phyloP scores from a whole-genome alignment of 257 asterid genomes.

The Solanum medicagineum region DNA sequence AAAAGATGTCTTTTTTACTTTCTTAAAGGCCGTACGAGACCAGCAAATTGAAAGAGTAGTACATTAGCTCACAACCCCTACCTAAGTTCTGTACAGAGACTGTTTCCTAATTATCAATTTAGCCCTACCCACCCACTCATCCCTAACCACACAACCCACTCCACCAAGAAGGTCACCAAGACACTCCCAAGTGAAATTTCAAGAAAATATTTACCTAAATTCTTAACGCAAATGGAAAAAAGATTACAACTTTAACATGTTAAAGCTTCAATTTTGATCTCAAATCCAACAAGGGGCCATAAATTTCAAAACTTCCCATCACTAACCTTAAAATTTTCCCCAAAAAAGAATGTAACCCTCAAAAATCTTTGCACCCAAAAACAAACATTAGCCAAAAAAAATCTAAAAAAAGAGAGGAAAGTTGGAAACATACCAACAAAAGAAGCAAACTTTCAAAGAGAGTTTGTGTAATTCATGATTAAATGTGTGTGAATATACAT shows the following conservation, averaged over 20 bases:
- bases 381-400: background rate
- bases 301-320: background rate
- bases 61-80: background rate
- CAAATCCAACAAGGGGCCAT: background rate
- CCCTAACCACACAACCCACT: background rate
- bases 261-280: background rate
- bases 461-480: background rate
- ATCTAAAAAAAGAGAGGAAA: background rate
- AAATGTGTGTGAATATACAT: background rate
- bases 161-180: background rate
- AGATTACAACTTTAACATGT: background rate
- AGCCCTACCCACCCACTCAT: background rate
- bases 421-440: background rate
- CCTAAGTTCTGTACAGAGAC: too few relatives aligned
- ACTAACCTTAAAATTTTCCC: background rate
- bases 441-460: background rate
- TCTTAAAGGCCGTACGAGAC: too few relatives aligned
- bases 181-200: background rate
- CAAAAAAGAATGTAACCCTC: background rate
- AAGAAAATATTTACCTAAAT: background rate
- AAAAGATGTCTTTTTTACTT: background rate
- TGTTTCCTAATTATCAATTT: background rate
- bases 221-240: background rate
- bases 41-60: too few relatives aligned
- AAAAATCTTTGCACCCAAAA: background rate